Percentiles rank a stretch among this genome's conserved stretches.
Conservation (phyloP, 768 basidiomycete species). For the Pisolithus orientalis region DNA sequence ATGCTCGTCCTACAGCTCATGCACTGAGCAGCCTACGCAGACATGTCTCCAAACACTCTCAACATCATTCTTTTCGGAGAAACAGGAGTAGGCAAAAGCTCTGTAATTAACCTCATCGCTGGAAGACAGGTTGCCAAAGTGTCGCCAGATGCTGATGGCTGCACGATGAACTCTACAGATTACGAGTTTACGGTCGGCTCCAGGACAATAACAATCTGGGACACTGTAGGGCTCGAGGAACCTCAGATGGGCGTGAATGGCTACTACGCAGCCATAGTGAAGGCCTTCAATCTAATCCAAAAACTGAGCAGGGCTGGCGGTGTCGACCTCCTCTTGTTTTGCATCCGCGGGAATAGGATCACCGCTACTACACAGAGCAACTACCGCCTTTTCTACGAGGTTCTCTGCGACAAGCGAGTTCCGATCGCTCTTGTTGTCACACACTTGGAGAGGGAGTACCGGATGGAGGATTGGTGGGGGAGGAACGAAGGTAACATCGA, state of each 20-base stretch:
- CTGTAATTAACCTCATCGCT: constrained; percentile 38
- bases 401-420: constrained; percentile 33
- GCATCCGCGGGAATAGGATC: constrained; percentile 30
- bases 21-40: background rate
- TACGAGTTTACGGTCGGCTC: constrained; percentile 16
- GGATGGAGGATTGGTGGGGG: constrained; percentile 33
- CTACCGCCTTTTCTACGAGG: constrained; percentile 33
- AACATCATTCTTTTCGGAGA: constrained; percentile 28
- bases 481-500: constrained; percentile 22
- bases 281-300: constrained; percentile 21
- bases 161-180: constrained; percentile 26
- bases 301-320: constrained; percentile 20
- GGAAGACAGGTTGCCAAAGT: constrained; percentile 21
- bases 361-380: constrained; percentile 28
- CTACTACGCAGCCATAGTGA: constrained; percentile 23
- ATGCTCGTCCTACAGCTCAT: background rate
- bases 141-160: constrained; percentile 27
- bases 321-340: constrained; percentile 32
- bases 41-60: constrained; percentile 6
- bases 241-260: constrained; percentile 22
- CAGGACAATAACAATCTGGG: constrained; percentile 17
- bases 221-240: constrained; percentile 26
- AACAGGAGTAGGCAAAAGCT: constrained; percentile 36
- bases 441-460: constrained; percentile 30
- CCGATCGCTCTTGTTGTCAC: constrained; percentile 37